phyloP scores from a whole-genome alignment of 176 grass and related monocot genomes.

The Tuctoria greenei region DNA sequence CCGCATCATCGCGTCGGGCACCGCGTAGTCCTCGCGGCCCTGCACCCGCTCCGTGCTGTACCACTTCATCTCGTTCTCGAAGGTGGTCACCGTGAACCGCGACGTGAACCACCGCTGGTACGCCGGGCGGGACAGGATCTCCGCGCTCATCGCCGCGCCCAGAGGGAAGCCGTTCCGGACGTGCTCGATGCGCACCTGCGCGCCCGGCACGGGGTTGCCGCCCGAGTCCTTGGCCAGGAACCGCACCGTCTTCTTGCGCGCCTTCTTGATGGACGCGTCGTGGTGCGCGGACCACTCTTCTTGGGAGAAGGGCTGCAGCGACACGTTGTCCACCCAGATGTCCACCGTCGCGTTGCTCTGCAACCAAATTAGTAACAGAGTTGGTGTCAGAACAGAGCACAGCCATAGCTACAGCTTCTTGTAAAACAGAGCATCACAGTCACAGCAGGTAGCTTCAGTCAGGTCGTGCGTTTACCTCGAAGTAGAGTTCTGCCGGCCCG shows the following conservation, averaged over 20 bases:
- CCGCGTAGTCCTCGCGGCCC: slow-evolving; percentile 60
- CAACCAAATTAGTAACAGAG: slow-evolving; percentile 4
- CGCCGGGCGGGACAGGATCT: slow-evolving; percentile 55
- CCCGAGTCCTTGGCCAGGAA: slow-evolving; percentile 42
- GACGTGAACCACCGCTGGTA: slow-evolving; percentile 83
- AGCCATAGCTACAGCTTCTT: background rate
- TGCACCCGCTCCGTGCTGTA: slow-evolving; percentile 51
- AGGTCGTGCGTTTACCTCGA: slow-evolving; percentile 50
- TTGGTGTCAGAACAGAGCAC: background rate
- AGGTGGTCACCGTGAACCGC: slow-evolving; percentile 84
- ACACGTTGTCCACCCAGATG: slow-evolving; percentile 81
- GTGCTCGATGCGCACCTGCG: slow-evolving; percentile 52
- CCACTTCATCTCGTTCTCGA: slow-evolving; percentile 99
- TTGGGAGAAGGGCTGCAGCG: slow-evolving; percentile 70
- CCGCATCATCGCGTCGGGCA: slow-evolving; percentile 66
- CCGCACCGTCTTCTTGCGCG: slow-evolving; percentile 51
- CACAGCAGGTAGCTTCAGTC: background rate
- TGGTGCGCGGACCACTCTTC: slow-evolving; percentile 80
- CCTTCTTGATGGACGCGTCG: slow-evolving; percentile 37
- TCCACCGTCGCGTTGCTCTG: slow-evolving; percentile 69
- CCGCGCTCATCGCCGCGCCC: slow-evolving; percentile 58
- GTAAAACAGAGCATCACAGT: background rate
- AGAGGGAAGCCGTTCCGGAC: slow-evolving; percentile 61
- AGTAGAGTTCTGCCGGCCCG: slow-evolving; percentile 62
- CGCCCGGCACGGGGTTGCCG: slow-evolving; percentile 50